Base-by-base conservation (phyloP, 768 basidiomycete species). In the Podaxis mareebaensis region DNA sequence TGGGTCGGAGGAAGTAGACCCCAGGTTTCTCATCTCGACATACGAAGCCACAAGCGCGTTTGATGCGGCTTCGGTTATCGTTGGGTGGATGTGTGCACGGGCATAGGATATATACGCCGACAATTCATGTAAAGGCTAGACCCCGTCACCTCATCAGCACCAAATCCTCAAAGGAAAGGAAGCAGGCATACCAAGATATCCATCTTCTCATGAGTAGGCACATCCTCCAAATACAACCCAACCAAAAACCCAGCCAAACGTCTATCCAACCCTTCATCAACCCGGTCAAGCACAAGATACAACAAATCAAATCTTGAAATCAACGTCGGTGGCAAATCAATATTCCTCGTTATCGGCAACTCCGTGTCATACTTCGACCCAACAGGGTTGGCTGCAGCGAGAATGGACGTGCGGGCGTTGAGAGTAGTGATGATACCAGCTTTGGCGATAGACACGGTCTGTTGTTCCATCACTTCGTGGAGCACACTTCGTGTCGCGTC, bases 401-500 rank as follows among this genome's bases (percentile, higher is more conserved):
- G 83, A 67, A 99, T 95, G 0, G 96, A 98, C 0, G 97, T 99
- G n/a, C 97, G 84, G 0, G 97, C 97, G 69, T 99, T 99, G 63
- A 99, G 81, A 0, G 97, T 99, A 0, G 97, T 98, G 71, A 98
- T 98, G 67, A 99, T 99, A 10, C 97, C 97, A 0, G 97, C 97
- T 77, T 99, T 99, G 5, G 97, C 97, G 65, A 99, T 96, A 3
- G 96, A 98, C 20, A 98, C 96, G 0, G 96, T 99, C 88, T 98
- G 96, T 88, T 98, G 96, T 85, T 99, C 96, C 96, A 99, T 99
- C 15, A 97, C 96, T 86, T 99, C 96, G 76, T 99, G 97, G 51
- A 99, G 85, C 8, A 99, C 96, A 72, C 97, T 98, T 53, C 97
- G 89, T 49, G 97, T 99, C 4, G 93, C 87, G 65, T 98, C 91